These are phyloP conservation scores for Zymoseptoria passerinii DNA, from an alignment of 2,329 filamentous ascomycete genomes.

Conservation along the genomic window DNA sequence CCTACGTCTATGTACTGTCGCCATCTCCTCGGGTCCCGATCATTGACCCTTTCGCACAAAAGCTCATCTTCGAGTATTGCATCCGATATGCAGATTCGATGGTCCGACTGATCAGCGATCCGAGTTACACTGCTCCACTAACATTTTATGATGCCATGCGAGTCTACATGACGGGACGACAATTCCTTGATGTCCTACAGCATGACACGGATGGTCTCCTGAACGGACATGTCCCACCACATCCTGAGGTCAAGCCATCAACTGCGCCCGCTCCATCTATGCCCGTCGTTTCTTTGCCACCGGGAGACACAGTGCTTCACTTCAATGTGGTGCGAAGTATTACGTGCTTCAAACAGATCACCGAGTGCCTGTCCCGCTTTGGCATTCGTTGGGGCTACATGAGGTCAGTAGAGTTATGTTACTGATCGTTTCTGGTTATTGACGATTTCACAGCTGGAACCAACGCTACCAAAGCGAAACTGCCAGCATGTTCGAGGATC, in stretches of 20 bases:
- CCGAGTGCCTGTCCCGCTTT: slow-evolving; percentile 38
- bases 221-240: slow-evolving; percentile 32
- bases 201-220: slow-evolving; percentile 43
- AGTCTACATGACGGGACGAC: slow-evolving; percentile 60
- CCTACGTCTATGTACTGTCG: slow-evolving; percentile 80
- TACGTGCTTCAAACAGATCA: slow-evolving; percentile 41
- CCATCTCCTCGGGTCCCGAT: slow-evolving; percentile 66
- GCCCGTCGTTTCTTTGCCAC: slow-evolving; percentile 25
- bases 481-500: slow-evolving; percentile 32
- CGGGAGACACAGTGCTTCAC: slow-evolving; percentile 23
- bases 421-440: background rate
- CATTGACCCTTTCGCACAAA: slow-evolving; percentile 66
- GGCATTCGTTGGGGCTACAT: slow-evolving; percentile 43
- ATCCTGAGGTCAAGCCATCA: slow-evolving; percentile 33
- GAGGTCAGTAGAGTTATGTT: slow-evolving; percentile 20
- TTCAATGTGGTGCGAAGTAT: slow-evolving; percentile 36
- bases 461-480: slow-evolving; percentile 42
- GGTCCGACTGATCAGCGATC: slow-evolving; percentile 55
- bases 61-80: slow-evolving; percentile 20
- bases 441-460: slow-evolving; percentile 33
- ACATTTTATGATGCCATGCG: slow-evolving; percentile 84
- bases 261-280: slow-evolving; percentile 28
- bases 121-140: slow-evolving; percentile 57
- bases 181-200: slow-evolving; percentile 49
- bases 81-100: slow-evolving; percentile 56